Evolutionary conservation across 129 eudicot species (phyloP), one percentile per base, ranked within the genome.

Genomic region (Centella asiatica): DNA sequence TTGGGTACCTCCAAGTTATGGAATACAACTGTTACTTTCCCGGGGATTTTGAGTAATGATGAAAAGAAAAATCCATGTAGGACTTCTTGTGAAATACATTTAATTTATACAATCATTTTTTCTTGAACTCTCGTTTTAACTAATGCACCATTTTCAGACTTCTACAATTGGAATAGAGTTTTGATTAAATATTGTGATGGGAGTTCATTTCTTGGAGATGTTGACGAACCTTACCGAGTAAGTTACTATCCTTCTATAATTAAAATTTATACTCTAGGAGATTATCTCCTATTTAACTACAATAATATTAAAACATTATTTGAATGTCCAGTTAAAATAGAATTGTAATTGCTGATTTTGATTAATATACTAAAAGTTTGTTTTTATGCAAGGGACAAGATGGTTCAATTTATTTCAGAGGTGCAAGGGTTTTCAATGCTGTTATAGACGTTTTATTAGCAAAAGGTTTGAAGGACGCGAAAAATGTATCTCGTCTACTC

Each of bases 131-230:
- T n/a, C n/a, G n/a, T n/a, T n/a, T n/a, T n/a, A n/a, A n/a, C n/a
- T n/a, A n/a, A n/a, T n/a, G n/a, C n/a, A n/a, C n/a, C n/a, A n/a
- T n/a, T n/a, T n/a, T n/a, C 5, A 57, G 63, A 57, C 40, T 57
- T 57, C 7, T 34, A 57, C 46, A 11, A 57, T 1, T 57, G 63
- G 63, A 57, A 24, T 25, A 57, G 63, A 19, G 63, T 57, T 29
- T 57, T 19, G 3, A 24, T 57, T n/a, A 57, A 46, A 57, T 57
- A 57, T n/a, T 57, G 63, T 4, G 63, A 57, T 57, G 63, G 63
- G 6, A 57, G 63, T 57, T 57, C 63, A 34, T 57, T 33, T 34
- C 45, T 57, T 20, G 63, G 63, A 57, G 63, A 57, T 33, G 29
- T 25, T 14, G 46, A 57, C 10, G 0, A 57, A 34, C 63, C 63